Evolutionary conservation across 441 rosid genomes (phyloP), one percentile per base, ranked within the genome.

Genomic region (Bruguiera hainesii): DNA sequence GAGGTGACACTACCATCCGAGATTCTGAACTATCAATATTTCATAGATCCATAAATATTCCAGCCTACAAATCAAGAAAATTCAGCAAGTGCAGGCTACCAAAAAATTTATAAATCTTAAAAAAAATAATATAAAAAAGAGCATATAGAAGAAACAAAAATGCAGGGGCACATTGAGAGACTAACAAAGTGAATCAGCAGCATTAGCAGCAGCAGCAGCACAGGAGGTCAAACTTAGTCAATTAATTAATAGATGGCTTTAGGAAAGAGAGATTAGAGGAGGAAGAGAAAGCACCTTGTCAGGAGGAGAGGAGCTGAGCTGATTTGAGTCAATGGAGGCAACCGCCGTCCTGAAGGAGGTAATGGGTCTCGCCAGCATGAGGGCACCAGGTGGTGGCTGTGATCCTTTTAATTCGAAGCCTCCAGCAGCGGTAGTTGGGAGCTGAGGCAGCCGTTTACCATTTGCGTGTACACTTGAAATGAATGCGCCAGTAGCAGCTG

Each of bases 321-420:
- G 75, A 66, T 64, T 76, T 55, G 85, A 81, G 62, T 76, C 78
- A 5, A 82, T 65, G 25, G 85, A 80, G 8, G 81, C 75, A 20
- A 83, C 85, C 16, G 86, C 73, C 6, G 82, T 80, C 74, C 65
- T 83, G 48, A 81, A 79, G 61, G 91, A 74, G 21, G 82, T 56
- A 49, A 67, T 25, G 46, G 72, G 50, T 58, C 57, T 39, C 61
- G 75, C 50, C 7, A 53, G n/a, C 15, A 61, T 51, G 13, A 42
- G 61, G 33, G 49, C 20, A 37, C 18, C 29, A 4, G 64, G n/a
- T 18, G 65, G 73, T 16, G 26, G 21, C 23, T 46, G 65, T 11
- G 62, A 63, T 63, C 60, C 72, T 28, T 59, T 68, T 59, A 60
- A 73, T 15, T 55, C 55, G 60, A 63, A 57, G 19, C 52, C 37